These are phyloP conservation scores for Dictyostelium brefeldianum DNA, from an alignment of 78 protist genomes.

Conservation along the genomic window DNA sequence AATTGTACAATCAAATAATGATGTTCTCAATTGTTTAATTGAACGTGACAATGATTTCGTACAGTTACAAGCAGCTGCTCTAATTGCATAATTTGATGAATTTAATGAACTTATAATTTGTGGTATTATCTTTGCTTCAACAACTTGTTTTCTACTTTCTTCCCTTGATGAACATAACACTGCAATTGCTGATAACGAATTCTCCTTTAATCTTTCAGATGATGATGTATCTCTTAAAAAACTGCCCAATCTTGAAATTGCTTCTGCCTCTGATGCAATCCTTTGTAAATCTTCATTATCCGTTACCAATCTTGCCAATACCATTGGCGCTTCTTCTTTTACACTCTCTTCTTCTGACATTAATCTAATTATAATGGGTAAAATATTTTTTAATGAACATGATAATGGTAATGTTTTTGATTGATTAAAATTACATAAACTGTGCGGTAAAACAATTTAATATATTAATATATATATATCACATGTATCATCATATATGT, in stretches of 20 bases:
- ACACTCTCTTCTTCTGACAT: constrained; percentile 71
- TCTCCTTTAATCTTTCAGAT: constrained; percentile 48
- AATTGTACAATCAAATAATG: constrained; percentile 77
- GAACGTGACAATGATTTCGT: constrained; percentile 59
- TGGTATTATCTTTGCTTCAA: constrained; percentile 73
- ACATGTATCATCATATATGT: neutral
- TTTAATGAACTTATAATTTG: constrained; percentile 29
- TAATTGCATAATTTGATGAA: constrained; percentile 16
- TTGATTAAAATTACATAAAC: constrained; percentile 64
- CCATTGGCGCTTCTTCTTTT: constrained; percentile 60
- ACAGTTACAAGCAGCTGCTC: constrained; percentile 83
- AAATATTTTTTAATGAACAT: constrained; percentile 15
- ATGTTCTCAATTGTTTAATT: constrained; percentile 76
- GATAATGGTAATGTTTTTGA: constrained; percentile 50
- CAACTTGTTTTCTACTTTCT: constrained; percentile 74
- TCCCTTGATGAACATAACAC: constrained; percentile 67
- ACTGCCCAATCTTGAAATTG: constrained; percentile 53
- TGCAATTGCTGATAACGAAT: constrained; percentile 77
- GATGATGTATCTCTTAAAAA: constrained; percentile 57
- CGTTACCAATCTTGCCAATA: constrained; percentile 44
- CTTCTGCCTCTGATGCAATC: constrained; percentile 82
- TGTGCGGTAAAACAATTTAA: neutral
- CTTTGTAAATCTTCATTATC: constrained; percentile 83
- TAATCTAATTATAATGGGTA: constrained; percentile 61
- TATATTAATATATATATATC: neutral